phyloP scores from a whole-genome alignment of 192 early-diverging fungal genomes.

The Linnemannia exigua region DNA sequence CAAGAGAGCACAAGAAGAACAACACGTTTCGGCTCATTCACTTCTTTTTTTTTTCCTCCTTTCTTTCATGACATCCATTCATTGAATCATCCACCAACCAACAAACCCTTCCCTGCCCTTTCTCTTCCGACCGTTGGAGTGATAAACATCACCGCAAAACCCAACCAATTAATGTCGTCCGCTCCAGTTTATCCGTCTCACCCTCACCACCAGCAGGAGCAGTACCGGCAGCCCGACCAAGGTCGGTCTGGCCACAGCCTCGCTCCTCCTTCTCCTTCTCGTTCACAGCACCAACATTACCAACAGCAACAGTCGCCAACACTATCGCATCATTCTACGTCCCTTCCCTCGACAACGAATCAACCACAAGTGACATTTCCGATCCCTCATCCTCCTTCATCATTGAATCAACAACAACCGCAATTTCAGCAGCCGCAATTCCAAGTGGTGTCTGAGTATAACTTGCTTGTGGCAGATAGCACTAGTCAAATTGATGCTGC shows the following conservation, averaged over 20 bases:
- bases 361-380: not conserved
- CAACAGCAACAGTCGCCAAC: not conserved
- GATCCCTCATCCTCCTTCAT: not conserved
- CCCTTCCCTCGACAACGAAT: not conserved
- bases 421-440: not conserved
- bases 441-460: not conserved
- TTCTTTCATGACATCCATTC: too few relatives aligned
- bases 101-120: too few relatives aligned
- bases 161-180: slow-evolving; percentile 1
- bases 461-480: not conserved
- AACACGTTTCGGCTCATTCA: not conserved
- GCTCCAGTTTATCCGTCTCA: slow-evolving; percentile 9
- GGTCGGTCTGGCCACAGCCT: too few relatives aligned
- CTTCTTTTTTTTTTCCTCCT: too few relatives aligned
- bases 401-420: not conserved
- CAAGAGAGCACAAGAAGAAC: too few relatives aligned
- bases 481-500: not conserved
- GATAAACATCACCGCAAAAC: not conserved
- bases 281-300: slow-evolving; percentile 6
- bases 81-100: too few relatives aligned
- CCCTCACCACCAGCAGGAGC: not conserved
- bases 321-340: not conserved
- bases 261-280: too few relatives aligned
- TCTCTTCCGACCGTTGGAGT: too few relatives aligned
- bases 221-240: too few relatives aligned